phyloP scores from a whole-genome alignment of 495 filamentous ascomycete genomes.

The Penicillium longicatenatum region DNA sequence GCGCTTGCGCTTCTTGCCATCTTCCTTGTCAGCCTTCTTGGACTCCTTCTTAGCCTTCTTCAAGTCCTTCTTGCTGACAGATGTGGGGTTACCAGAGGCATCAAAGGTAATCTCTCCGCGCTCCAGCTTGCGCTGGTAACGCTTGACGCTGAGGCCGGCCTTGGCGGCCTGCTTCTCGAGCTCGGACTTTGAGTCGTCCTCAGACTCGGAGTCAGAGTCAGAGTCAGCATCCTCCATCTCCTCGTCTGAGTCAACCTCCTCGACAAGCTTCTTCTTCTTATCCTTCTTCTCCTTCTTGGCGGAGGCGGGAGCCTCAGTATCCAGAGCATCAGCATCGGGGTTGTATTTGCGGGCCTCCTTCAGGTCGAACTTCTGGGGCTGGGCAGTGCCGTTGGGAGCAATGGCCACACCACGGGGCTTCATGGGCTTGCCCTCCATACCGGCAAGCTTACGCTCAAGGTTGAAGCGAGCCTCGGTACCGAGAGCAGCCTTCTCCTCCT shows the following conservation, averaged over 20 bases:
- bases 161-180: constrained; percentile 58
- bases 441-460: constrained; percentile 83
- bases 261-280: constrained; percentile 50
- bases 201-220: constrained; percentile 48
- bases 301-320: constrained; percentile 59
- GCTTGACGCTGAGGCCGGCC: constrained; percentile 65
- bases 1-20: constrained; percentile 59
- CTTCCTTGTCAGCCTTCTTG: constrained; percentile 55
- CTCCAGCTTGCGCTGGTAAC: constrained; percentile 72
- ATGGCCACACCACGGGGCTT: constrained; percentile 73
- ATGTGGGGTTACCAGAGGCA: constrained; percentile 57
- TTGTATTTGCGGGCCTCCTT: constrained; percentile 98
- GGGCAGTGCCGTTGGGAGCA: constrained; percentile 64
- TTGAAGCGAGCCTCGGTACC: constrained; percentile 73
- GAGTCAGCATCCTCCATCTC: constrained; percentile 58
- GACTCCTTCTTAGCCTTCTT: constrained; percentile 73
- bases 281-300: constrained; percentile 53
- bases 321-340: constrained; percentile 84
- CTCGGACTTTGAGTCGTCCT: constrained; percentile 48
- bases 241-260: constrained; percentile 52
- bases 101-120: constrained; percentile 65
- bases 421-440: constrained; percentile 88
- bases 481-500: constrained; percentile 80
- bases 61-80: constrained; percentile 73
- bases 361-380: constrained; percentile 81